Evolutionary conservation across 768 basidiomycete genomes (phyloP).

Genomic region (Agrocybe praecox): DNA sequence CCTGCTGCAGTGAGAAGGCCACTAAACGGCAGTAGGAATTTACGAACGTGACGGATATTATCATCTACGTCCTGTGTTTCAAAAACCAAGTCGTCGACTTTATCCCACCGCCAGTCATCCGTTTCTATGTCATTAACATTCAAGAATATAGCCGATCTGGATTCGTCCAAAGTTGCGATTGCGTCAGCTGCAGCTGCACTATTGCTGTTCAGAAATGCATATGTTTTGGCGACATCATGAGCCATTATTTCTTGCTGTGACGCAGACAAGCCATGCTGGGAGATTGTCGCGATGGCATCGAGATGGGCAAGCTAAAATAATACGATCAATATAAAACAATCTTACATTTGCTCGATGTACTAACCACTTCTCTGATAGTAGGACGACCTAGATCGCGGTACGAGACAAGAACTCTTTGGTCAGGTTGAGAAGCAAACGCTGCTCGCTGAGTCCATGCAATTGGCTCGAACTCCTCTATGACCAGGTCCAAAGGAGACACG

Average conservation of each 20-base stretch:
- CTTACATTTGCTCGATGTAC: slow-evolving; percentile 18
- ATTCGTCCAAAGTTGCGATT: slow-evolving; percentile 18
- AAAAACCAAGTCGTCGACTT: slow-evolving; percentile 40
- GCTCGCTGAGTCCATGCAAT: slow-evolving; percentile 56
- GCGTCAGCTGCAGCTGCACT: slow-evolving; percentile 10
- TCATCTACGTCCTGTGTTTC: slow-evolving; percentile 29
- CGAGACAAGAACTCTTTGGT: slow-evolving; percentile 30
- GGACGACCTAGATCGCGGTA: slow-evolving; percentile 43
- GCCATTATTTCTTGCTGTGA: slow-evolving; percentile 29
- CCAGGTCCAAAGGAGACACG: slow-evolving; percentile 39
- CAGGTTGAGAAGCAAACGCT: slow-evolving; percentile 28
- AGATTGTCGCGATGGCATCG: slow-evolving; percentile 39
- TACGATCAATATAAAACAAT: background rate
- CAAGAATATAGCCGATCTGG: slow-evolving; percentile 37
- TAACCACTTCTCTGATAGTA: slow-evolving; percentile 42
- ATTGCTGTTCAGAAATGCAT: slow-evolving; percentile 40
- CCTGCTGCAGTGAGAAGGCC: slow-evolving; percentile 35
- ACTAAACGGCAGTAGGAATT: slow-evolving; percentile 34
- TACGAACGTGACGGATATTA: slow-evolving; percentile 28
- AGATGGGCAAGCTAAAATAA: slow-evolving; percentile 30
- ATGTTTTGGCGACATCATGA: slow-evolving; percentile 42
- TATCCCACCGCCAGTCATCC: slow-evolving; percentile 41
- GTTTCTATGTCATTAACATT: slow-evolving; percentile 43
- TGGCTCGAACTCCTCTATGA: slow-evolving; percentile 36
- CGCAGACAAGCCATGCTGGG: slow-evolving; percentile 19